phyloP scores from a whole-genome alignment of 2,329 filamentous ascomycete genomes.

The Hymenoscyphus scutula region DNA sequence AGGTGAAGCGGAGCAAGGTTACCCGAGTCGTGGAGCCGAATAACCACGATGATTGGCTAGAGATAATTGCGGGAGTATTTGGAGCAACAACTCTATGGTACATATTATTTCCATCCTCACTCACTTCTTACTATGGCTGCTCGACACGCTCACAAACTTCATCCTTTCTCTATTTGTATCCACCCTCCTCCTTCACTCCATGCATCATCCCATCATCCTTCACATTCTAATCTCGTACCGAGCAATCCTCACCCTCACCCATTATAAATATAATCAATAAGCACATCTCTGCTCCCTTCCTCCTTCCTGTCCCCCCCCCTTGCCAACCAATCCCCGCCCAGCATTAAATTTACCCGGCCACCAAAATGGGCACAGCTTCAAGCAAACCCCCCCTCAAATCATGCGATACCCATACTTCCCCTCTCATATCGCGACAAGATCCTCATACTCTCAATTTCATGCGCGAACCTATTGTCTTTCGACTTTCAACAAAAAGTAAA shows the following conservation, averaged over 20 bases:
- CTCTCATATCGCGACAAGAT: neutral
- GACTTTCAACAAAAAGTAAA: neutral
- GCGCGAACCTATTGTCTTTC: neutral
- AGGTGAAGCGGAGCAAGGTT: neutral
- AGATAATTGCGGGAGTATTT: neutral
- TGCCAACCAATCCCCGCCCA: no score
- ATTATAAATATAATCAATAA: no score
- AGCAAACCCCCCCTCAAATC: neutral
- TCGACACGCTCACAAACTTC: no score
- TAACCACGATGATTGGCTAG: neutral
- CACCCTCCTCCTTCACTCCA: no score
- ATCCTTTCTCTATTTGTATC: no score
- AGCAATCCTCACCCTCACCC: no score
- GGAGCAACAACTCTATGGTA: neutral
- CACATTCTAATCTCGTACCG: no score
- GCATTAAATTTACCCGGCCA: neutral
- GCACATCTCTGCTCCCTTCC: no score
- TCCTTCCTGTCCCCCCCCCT: no score
- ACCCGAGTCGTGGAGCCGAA: neutral
- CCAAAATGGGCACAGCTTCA: neutral
- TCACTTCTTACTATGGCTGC: neutral
- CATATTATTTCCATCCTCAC: neutral
- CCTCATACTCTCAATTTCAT: neutral
- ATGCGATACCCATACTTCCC: neutral
- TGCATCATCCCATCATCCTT: no score